Conservation (phyloP, 257 asterid genomes). For the Nyctanthes arbortristis region DNA sequence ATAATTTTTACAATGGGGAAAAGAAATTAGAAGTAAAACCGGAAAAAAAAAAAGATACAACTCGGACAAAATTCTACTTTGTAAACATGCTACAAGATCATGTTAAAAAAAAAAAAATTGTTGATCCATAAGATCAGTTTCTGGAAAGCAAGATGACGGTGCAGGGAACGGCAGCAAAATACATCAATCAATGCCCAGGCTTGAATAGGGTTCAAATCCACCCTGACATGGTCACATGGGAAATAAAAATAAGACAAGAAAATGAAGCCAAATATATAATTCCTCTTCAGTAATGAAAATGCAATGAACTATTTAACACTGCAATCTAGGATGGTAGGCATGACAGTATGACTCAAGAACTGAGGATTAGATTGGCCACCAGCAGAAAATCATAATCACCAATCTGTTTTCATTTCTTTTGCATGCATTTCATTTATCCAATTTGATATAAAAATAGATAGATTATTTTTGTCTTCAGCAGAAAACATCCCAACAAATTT, state of each 20-base stretch:
- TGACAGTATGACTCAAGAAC: neutral
- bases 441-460: neutral
- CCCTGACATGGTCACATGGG: constrained; percentile 57
- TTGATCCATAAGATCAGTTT: neutral
- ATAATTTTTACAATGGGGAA: too few species aligned
- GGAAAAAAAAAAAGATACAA: neutral
- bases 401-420: neutral
- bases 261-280: neutral
- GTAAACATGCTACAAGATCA: too few species aligned
- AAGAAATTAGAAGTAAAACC: too few species aligned
- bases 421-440: neutral
- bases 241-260: constrained; percentile 7
- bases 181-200: constrained; percentile 79
- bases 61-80: too few species aligned
- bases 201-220: constrained; percentile 75
- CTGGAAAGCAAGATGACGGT: neutral
- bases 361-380: neutral
- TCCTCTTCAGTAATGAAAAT: neutral
- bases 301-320: neutral
- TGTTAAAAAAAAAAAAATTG: too few species aligned
- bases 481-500: neutral
- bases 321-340: neutral
- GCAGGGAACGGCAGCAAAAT: neutral
- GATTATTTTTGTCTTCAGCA: neutral
- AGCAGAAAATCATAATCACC: neutral